Conservation (phyloP, 768 basidiomycete genomes). For the Tephrocybe sp. region DNA sequence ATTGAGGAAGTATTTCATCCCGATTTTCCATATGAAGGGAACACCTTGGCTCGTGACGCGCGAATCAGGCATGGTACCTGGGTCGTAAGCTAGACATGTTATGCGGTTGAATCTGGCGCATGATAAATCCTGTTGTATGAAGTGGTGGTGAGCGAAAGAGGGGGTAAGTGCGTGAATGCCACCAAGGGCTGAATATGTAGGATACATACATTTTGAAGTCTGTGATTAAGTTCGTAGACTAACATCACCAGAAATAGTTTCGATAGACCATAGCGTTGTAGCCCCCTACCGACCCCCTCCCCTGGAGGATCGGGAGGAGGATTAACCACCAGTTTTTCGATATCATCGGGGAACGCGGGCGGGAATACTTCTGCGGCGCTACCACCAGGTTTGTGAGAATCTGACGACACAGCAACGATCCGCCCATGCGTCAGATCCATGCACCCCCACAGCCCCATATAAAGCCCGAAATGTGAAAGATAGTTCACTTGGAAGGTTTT, state of each 20-base stretch:
- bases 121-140: not conserved
- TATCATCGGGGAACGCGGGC: not conserved
- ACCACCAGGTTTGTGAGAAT: constrained; percentile 4
- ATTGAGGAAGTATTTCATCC: constrained; percentile 8
- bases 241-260: constrained; percentile 11
- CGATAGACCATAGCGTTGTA: constrained; percentile 8
- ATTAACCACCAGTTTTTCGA: constrained; percentile 1
- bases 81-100: constrained; percentile 6
- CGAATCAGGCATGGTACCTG: constrained; percentile 6
- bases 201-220: constrained; percentile 1
- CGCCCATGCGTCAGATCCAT: constrained; percentile 4
- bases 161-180: no score
- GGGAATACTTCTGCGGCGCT: constrained; percentile 7
- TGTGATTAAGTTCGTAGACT: constrained; percentile 4
- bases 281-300: constrained; percentile 5
- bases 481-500: constrained; percentile 6
- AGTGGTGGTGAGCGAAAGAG: no score
- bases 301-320: not conserved
- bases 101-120: not conserved
- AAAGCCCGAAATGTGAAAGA: constrained; percentile 4
- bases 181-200: no score
- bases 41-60: not conserved
- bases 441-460: constrained; percentile 1
- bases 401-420: constrained; percentile 10
- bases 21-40: not conserved